These are phyloP conservation scores for Rhizodiscina lignyota DNA, from an alignment of 495 filamentous ascomycete species.

Conservation along the genomic window DNA sequence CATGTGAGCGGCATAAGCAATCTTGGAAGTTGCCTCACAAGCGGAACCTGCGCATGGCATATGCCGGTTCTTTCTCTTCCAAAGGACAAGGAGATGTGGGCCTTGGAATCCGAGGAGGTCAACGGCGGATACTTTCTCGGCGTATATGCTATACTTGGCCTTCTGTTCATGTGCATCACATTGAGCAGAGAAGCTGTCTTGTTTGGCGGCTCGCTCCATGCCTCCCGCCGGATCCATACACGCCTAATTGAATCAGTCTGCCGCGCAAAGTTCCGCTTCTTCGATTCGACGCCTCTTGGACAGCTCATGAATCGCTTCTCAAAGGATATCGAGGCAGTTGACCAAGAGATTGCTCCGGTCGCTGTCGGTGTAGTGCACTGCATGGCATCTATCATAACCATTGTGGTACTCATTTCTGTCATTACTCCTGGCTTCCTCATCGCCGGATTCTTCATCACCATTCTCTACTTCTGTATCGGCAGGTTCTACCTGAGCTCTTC, in stretches of 20 bases:
- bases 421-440: constrained; percentile 90
- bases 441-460: constrained; percentile 69
- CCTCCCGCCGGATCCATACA: constrained; percentile 72
- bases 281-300: constrained; percentile 89
- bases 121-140: constrained; percentile 70
- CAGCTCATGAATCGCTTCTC: constrained; percentile 98
- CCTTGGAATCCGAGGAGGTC: constrained; percentile 44
- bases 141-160: constrained; percentile 64
- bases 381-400: constrained; percentile 64
- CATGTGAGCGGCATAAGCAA: constrained; percentile 17
- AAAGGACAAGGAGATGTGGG: no score
- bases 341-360: constrained; percentile 88
- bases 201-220: constrained; percentile 82
- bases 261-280: constrained; percentile 89
- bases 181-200: constrained; percentile 66
- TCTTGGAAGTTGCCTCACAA: constrained; percentile 18
- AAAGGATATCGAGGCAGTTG: constrained; percentile 87
- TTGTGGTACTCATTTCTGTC: constrained; percentile 75
- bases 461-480: constrained; percentile 69
- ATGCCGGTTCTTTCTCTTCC: constrained; percentile 4
- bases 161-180: constrained; percentile 57
- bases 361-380: constrained; percentile 63
- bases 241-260: constrained; percentile 63
- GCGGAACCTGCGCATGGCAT: constrained; percentile 26
- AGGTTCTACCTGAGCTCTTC: constrained; percentile 82